Evolutionary conservation across 495 filamentous ascomycete genomes (phyloP), one percentile per base, ranked within the genome.

Genomic region (Daldinia bambusicola): DNA sequence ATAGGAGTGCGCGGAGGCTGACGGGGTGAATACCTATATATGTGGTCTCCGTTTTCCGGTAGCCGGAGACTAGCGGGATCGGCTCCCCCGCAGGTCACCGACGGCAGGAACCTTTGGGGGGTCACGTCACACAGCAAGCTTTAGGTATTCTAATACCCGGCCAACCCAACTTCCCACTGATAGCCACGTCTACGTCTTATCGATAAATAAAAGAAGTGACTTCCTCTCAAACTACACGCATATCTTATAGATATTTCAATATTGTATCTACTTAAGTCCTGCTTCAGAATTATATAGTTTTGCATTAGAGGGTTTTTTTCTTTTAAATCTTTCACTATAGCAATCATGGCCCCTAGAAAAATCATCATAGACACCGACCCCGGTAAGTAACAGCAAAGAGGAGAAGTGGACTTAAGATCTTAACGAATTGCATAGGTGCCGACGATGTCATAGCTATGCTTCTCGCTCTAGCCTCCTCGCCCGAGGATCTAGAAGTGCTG

Each of bases 331-430:
- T 22, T 48, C 43, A 9, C 16, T 22, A n/a, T 31, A 13, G 53
- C 43, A 62, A 78, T 43, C 59, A 89, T 89, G 86, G 82, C 85
- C 8, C 84, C 86, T 18, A 92, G 89, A 71, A 89, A 88, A 66
- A 89, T 98, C 63, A 97, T 98, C 69, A 94, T 98, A 58, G 95
- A 98, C 74, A 98, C 94, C 26, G 94, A 98, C 76, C 94, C 94
- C 48, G 92, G 88, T 80, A 79, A 59, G 75, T 58, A 18, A 26
- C 3, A 60, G 38, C 20, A 60, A 60, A 69, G 45, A 36, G 53
- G 0, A 53, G 22, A n/a, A 14, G 50, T 57, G 48, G 10, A 66
- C 26, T 20, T 43, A 18, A 18, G 9, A 53, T 55, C 55, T 56
- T 75, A 70, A 69, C 45, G 13, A 4, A 10, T 36, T 16, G 13